Conservation (phyloP, 129 eudicot genomes). For the Pseudognaphalium luteoalbum region DNA sequence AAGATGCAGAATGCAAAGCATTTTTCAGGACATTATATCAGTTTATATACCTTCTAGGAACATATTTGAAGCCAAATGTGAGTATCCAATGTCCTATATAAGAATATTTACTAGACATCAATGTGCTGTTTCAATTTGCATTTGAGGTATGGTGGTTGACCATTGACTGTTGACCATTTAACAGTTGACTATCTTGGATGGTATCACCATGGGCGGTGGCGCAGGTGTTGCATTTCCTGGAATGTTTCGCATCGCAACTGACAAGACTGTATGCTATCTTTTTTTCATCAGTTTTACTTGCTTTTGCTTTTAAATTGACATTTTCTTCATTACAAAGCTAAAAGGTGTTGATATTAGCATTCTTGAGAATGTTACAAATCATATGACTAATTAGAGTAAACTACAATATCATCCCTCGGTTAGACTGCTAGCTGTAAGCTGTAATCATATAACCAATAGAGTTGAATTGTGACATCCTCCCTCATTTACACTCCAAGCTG, state of each 20-base stretch:
- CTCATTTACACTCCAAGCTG: neutral
- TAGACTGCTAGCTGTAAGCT: conserved; percentile 3
- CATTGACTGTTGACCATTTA: conserved; percentile 23
- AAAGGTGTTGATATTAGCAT: neutral
- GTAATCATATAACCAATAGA: neutral
- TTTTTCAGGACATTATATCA: conserved; percentile 65
- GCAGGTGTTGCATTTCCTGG: conserved; percentile 87
- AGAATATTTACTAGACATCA: neutral
- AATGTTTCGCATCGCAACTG: conserved; percentile 83
- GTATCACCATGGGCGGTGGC: conserved; percentile 91
- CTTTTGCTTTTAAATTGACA: neutral
- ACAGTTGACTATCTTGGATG: conserved; percentile 88
- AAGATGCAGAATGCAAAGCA: conserved; percentile 74
- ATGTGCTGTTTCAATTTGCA: conserved; percentile 6
- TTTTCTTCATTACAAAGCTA: conserved; percentile 14
- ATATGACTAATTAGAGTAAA: neutral
- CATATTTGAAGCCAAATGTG: conserved; percentile 92
- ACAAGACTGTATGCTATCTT: conserved; percentile 71
- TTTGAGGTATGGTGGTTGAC: conserved; percentile 18
- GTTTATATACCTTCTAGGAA: conserved; percentile 84
- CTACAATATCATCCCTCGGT: neutral
- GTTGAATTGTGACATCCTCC: neutral
- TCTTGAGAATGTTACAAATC: neutral
- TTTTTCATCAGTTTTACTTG: neutral
- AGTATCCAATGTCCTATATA: conserved; percentile 32